A percentile compares a stretch with the other conserved stretches of the same genome.
Conservation (phyloP, 345 rosid genomes). For the Rhodamnia argentea region DNA sequence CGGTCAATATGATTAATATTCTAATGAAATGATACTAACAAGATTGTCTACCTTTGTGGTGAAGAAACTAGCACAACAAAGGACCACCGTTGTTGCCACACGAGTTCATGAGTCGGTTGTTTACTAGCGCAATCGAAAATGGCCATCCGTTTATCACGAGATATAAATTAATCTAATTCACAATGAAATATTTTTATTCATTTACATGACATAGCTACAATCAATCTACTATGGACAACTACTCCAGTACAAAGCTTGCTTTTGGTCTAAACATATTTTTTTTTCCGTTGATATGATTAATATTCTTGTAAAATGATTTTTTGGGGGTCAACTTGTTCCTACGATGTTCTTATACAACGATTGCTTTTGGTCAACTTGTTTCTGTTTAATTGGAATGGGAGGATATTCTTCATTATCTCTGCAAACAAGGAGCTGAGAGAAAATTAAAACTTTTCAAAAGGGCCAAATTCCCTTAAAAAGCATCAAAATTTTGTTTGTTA, state of each 20-base stretch:
- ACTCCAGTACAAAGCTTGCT: neutral
- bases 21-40: no score
- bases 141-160: no score
- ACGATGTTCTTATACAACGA: neutral
- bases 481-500: no score
- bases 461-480: no score
- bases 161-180: neutral
- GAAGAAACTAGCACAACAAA: no score
- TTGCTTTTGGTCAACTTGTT: neutral
- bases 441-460: no score
- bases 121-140: neutral
- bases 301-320: neutral
- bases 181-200: neutral
- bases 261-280: neutral
- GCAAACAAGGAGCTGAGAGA: neutral
- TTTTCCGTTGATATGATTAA: neutral
- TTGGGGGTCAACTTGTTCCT: neutral
- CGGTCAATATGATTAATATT: no score
- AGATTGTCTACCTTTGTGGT: no score
- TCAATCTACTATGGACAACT: neutral
- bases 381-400: neutral
- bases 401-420: neutral
- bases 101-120: neutral
- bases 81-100: no score
- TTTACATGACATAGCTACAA: neutral